Conservation (phyloP, 139 green algal genomes). For the Chlorella sp. region DNA sequence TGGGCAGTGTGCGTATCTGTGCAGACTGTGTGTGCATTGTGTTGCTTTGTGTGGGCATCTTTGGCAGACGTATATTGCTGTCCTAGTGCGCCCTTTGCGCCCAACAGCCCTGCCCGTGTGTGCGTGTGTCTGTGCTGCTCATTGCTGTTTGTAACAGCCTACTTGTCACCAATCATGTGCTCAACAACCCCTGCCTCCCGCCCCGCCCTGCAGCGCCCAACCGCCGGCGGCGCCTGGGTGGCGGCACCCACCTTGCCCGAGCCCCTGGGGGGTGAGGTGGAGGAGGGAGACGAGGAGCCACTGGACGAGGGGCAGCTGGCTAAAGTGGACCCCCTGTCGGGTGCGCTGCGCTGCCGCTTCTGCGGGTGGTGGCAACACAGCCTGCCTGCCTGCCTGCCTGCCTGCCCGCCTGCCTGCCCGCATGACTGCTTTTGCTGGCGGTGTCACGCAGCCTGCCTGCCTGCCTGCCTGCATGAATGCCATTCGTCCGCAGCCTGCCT, state of each 20-base stretch:
- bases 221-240: conserved; percentile 20
- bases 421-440: not conserved
- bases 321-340: conserved; percentile 62
- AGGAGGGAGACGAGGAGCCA: conserved; percentile 34
- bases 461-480: not conserved
- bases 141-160: too few species aligned
- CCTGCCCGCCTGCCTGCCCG: not conserved
- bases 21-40: not conserved
- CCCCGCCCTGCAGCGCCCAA: conserved; percentile 32
- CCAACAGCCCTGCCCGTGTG: not conserved
- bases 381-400: not conserved
- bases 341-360: conserved; percentile 13
- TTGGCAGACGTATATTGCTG: not conserved
- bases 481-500: not conserved
- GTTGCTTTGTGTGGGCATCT: not conserved
- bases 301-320: conserved; percentile 63
- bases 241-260: conserved; percentile 4
- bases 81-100: not conserved
- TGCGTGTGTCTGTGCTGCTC: not conserved
- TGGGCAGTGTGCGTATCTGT: not conserved
- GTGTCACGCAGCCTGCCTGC: not conserved
- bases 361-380: not conserved
- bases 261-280: not conserved
- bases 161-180: too few species aligned
- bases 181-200: not conserved